Percentiles rank a stretch among this genome's conserved stretches.
These are phyloP conservation scores for Chrysoporthe deuterocubensis DNA, from an alignment of 2,329 filamentous ascomycete genomes.

Conservation along the genomic window DNA sequence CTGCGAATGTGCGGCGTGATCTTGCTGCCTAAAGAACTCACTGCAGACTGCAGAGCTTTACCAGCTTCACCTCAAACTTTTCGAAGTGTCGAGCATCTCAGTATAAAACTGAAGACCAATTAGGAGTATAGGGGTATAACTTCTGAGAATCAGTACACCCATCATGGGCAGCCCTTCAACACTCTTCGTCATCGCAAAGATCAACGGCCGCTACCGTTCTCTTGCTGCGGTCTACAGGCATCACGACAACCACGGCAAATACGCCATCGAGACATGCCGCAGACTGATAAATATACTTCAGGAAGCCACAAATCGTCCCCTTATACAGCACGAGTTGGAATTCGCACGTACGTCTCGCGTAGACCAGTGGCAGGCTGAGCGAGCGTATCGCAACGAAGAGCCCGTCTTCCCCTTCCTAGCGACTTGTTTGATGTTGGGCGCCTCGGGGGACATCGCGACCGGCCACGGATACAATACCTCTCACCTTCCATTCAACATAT, in stretches of 20 bases:
- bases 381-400: conserved; percentile 5
- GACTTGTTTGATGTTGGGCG: not conserved
- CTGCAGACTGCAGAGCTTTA: no score
- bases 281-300: conserved; percentile 9
- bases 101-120: no score
- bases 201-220: not conserved
- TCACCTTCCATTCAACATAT: no score
- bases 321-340: conserved; percentile 7
- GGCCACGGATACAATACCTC: no score
- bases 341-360: not conserved
- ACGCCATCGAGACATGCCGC: not conserved
- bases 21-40: no score
- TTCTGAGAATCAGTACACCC: no score
- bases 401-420: conserved; percentile 14
- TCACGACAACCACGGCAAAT: conserved; percentile 2
- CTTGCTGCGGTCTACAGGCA: not conserved
- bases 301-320: not conserved
- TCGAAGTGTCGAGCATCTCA: no score
- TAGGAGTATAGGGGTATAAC: no score
- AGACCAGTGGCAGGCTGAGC: conserved; percentile 4
- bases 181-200: not conserved
- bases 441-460: no score
- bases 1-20: no score
- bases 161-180: no score
- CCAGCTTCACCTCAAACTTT: no score